Evolutionary conservation across 2,329 filamentous ascomycete genomes (phyloP).

Genomic region (Lecanicillium sp.): DNA sequence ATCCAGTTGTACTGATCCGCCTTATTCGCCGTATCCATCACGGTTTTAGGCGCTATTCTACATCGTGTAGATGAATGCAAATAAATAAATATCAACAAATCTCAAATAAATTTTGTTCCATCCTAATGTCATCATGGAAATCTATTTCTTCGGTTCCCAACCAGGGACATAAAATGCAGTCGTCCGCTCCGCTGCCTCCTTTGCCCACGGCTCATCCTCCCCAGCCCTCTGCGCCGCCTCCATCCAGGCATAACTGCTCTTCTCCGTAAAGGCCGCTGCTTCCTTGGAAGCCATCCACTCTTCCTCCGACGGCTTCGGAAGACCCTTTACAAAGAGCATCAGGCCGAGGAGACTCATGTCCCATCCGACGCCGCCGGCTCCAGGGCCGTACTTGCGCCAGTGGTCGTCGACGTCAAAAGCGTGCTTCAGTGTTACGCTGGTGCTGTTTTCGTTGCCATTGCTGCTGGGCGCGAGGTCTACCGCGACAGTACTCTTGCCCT

Average conservation of each 20-base stretch:
- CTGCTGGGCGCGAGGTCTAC: background rate
- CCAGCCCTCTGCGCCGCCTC: conserved; percentile 1
- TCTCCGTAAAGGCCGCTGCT: conserved; percentile 1
- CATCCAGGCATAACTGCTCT: conserved; percentile 1
- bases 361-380: conserved; percentile 7
- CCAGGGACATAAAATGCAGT: conserved; percentile 4
- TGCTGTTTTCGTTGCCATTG: background rate
- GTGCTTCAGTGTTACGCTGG: background rate
- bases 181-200: background rate
- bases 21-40: too few relatives aligned
- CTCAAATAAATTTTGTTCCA: too few relatives aligned
- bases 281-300: conserved; percentile 2
- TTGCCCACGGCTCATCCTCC: conserved; percentile 2
- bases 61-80: too few relatives aligned
- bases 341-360: conserved; percentile 5
- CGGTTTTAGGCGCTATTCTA: too few relatives aligned
- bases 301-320: background rate
- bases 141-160: background rate
- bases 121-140: background rate
- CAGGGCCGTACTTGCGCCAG: conserved; percentile 6
- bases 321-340: background rate
- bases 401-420: conserved; percentile 3
- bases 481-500: conserved; percentile 1
- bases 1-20: too few relatives aligned
- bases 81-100: too few relatives aligned